phyloP scores from a whole-genome alignment of 805 yeast species.

The Ogataea trehalophila region DNA sequence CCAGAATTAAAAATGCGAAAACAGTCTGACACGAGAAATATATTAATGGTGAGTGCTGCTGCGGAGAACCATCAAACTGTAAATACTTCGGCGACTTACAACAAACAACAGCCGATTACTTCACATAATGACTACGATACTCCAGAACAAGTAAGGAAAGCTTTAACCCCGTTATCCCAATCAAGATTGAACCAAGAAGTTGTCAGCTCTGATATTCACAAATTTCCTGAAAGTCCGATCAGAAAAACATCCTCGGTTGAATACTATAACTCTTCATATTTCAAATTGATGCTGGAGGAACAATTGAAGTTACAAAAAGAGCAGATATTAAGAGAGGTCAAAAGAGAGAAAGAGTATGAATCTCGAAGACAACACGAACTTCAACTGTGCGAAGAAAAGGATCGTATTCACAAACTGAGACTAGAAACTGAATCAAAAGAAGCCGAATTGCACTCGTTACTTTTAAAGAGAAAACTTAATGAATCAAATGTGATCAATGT shows the following conservation, averaged over 20 bases:
- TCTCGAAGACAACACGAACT: not conserved
- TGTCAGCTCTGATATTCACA: not conserved
- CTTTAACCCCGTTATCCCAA: slow-evolving; percentile 19
- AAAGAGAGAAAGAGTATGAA: slow-evolving; percentile 5
- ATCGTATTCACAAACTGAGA: not conserved
- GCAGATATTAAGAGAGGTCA: slow-evolving; percentile 12
- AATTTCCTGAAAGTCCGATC: too few relatives aligned
- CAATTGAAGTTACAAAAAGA: slow-evolving; percentile 18
- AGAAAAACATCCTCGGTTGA: not conserved
- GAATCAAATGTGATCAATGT: slow-evolving; percentile 28
- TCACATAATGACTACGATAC: slow-evolving; percentile 14
- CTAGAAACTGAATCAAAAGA: not conserved
- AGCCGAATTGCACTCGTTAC: not conserved
- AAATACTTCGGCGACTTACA: not conserved
- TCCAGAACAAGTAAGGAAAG: slow-evolving; percentile 24
- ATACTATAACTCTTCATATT: slow-evolving; percentile 7
- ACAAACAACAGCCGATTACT: not conserved
- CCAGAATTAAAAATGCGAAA: slow-evolving; percentile 19
- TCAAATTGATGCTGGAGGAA: slow-evolving; percentile 12
- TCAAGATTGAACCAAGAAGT: slow-evolving; percentile 7
- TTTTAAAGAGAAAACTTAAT: slow-evolving; percentile 1
- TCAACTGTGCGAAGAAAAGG: not conserved
- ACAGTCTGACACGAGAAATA: slow-evolving; percentile 6
- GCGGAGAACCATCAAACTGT: slow-evolving; percentile 1
- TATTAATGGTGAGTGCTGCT: slow-evolving; percentile 10